These are phyloP conservation scores for Sorghum bicolor DNA, from an alignment of 176 grass and related monocot species.

Conservation along the genomic window Sorghum_bicolor_NCBIv3 NC_012879.2:7441001-7441500, in stretches of 20 bases:
- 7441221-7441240: conserved; percentile 89
- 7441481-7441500: conserved; percentile 60
- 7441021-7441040: conserved; percentile 66
- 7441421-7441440: background rate
- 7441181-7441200: conserved; percentile 62
- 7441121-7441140: background rate
- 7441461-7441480: conserved; percentile 57
- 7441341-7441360: conserved; percentile 58
- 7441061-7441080: conserved; percentile 56
- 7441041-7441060: conserved; percentile 69
- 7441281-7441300: conserved; percentile 67
- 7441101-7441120: conserved; percentile 24
- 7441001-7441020: conserved; percentile 90
- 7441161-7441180: background rate
- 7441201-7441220: conserved; percentile 47
- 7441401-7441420: conserved; percentile 18
- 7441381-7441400: background rate
- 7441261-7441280: conserved; percentile 71
- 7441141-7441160: background rate
- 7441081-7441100: conserved; percentile 55
- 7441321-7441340: conserved; percentile 52
- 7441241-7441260: conserved; percentile 67
- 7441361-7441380: conserved; percentile 28
- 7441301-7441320: conserved; percentile 69
- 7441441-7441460: conserved; percentile 53